Evolutionary conservation across 202 grass and related monocot species (phyloP), one percentile per base, ranked within the genome.

Genomic region (Miscanthus sacchariflorus): DNA sequence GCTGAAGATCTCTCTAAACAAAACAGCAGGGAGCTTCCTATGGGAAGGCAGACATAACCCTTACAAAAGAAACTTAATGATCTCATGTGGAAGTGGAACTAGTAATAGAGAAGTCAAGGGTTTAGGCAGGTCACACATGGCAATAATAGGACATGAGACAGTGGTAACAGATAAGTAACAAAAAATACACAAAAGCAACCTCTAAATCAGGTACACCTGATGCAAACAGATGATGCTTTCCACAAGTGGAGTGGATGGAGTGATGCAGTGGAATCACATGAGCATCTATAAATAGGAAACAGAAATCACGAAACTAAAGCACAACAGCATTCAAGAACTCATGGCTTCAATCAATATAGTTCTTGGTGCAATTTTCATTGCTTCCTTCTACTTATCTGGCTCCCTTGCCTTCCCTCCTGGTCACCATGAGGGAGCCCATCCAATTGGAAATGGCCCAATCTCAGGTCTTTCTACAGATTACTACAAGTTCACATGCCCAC

Each of bases 401-500:
- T 87, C 93, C 44, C 33, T 90, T 69, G 91, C 95, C 33, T 90
- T 85, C 70, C 83, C 91, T 12, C 86, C 91, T 9, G 69, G 39
- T 80, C 85, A 81, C 78, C 76, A 85, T 69, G 70, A 72, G 90
- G 56, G 69, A 49, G 18, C 65, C 33, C 68, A 89, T 80, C 89
- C 93, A 49, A 18, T n/a, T 59, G 82, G 15, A 45, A 81, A 84
- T 7, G 33, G 36, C 70, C 92, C 84, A 36, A 72, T 86, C n/a
- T 43, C 61, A 11, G 75, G 89, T 23, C 87, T 98, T 63, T 93
- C 77, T 70, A 87, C 91, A 39, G 70, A 88, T 87, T 97, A 88
- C 89, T 97, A 97, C 73, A 88, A 19, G 17, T 84, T 75, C 78
- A 93, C 91, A 81, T 95, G 95, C 86, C 95, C 95, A 18, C 92